phyloP scores from a whole-genome alignment of 2,329 filamentous ascomycete genomes.

The Tolypocladium paradoxum region DNA sequence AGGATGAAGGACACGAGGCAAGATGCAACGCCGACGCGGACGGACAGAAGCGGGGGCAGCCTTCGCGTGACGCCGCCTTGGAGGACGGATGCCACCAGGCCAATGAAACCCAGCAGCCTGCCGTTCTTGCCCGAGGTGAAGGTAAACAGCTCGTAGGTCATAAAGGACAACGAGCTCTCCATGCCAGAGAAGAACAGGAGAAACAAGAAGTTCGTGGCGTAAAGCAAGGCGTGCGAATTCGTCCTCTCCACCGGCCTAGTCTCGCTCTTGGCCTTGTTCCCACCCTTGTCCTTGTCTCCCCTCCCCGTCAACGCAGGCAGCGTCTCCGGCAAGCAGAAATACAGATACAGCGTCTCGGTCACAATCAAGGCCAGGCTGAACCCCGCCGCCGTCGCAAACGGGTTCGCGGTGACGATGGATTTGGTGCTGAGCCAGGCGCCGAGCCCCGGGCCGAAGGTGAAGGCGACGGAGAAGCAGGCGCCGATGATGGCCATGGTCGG shows the following conservation, averaged over 20 bases:
- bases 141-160: slow-evolving; percentile 89
- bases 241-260: slow-evolving; percentile 41
- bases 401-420: slow-evolving; percentile 71
- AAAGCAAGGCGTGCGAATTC: slow-evolving; percentile 75
- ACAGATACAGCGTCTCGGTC: slow-evolving; percentile 80
- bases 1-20: slow-evolving; percentile 74
- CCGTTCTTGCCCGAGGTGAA: slow-evolving; percentile 75
- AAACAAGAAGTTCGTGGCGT: slow-evolving; percentile 79
- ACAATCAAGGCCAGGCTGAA: slow-evolving; percentile 80
- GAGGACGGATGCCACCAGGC: slow-evolving; percentile 80
- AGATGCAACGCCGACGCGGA: slow-evolving; percentile 67
- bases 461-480: slow-evolving; percentile 92
- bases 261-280: slow-evolving; percentile 10
- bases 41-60: slow-evolving; percentile 67
- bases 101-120: slow-evolving; percentile 78
- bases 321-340: slow-evolving; percentile 77
- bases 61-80: slow-evolving; percentile 87
- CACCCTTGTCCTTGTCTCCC: slow-evolving; percentile 14
- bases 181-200: slow-evolving; percentile 96
- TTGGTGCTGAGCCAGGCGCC: slow-evolving; percentile 78
- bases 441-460: slow-evolving; percentile 89
- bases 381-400: slow-evolving; percentile 84
- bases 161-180: slow-evolving; percentile 95
- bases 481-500: slow-evolving; percentile 95
- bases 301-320: slow-evolving; percentile 46